Evolutionary conservation across 2,329 filamentous ascomycete genomes (phyloP).

Genomic region (Penicillium griseofulvum): DNA sequence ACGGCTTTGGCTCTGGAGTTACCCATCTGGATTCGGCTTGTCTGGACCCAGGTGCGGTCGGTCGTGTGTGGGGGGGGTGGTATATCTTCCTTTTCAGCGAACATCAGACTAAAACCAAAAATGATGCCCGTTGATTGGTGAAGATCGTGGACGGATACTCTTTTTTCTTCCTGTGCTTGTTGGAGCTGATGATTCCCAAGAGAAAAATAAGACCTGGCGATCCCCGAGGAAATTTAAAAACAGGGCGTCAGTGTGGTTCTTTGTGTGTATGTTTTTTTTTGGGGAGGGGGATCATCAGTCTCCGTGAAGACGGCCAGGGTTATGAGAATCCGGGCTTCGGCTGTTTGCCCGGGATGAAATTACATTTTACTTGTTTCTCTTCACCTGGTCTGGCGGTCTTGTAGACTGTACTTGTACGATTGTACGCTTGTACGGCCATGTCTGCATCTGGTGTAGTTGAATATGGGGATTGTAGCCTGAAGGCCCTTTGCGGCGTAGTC

Average conservation of each 20-base stretch:
- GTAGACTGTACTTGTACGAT: conserved; percentile 2
- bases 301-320: conserved; percentile 22
- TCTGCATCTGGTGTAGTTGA: background rate
- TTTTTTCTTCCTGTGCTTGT: conserved; percentile 13
- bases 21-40: conserved; percentile 14
- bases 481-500: background rate
- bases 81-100: conserved; percentile 14
- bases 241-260: conserved; percentile 25
- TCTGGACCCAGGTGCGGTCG: conserved; percentile 7
- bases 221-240: conserved; percentile 9
- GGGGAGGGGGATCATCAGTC: conserved; percentile 20
- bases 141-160: conserved; percentile 12
- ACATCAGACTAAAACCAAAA: conserved; percentile 15
- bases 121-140: conserved; percentile 14
- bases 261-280: conserved; percentile 20
- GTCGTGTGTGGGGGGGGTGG: conserved; percentile 13
- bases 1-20: conserved; percentile 21
- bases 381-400: conserved; percentile 11
- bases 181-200: conserved; percentile 10
- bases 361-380: conserved; percentile 26
- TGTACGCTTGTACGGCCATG: background rate
- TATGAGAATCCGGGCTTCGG: conserved; percentile 28
- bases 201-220: conserved; percentile 17
- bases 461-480: background rate
- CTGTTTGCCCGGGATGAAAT: conserved; percentile 27